A percentile compares a stretch with the other conserved stretches of the same genome.
phyloP scores from a whole-genome alignment of 345 rosid species.

The Dovyalis caffra region DNA sequence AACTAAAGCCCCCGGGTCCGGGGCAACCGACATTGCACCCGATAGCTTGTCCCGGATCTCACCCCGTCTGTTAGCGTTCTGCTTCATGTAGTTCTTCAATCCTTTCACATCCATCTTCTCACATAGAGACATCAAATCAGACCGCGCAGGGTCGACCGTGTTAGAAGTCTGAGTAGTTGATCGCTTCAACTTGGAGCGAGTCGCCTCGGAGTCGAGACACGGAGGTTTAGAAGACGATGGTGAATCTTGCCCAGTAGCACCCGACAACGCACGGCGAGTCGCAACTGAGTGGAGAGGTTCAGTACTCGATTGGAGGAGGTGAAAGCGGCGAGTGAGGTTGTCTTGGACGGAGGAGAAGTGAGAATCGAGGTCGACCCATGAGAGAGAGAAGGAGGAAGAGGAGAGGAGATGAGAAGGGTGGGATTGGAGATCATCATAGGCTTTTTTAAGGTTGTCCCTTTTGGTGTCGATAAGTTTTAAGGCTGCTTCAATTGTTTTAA shows the following conservation, averaged over 20 bases:
- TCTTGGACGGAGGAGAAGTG: constrained; percentile 54
- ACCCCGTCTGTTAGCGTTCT: constrained; percentile 34
- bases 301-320: constrained; percentile 35
- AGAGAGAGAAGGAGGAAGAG: constrained; percentile 44
- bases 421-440: constrained; percentile 66
- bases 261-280: neutral
- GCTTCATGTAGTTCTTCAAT: constrained; percentile 43
- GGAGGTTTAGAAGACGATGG: constrained; percentile 11
- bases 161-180: too few relatives aligned
- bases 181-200: too few relatives aligned
- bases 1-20: constrained; percentile 54
- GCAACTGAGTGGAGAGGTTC: neutral
- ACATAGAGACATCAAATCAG: constrained; percentile 31
- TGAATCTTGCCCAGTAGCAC: neutral
- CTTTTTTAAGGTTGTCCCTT: constrained; percentile 51
- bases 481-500: constrained; percentile 52
- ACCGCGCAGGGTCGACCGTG: constrained; percentile 9
- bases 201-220: neutral
- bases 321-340: constrained; percentile 44
- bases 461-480: constrained; percentile 46
- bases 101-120: constrained; percentile 63
- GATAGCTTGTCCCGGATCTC: constrained; percentile 41
- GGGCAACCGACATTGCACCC: constrained; percentile 36
- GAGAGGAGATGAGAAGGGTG: constrained; percentile 29
- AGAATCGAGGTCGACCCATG: constrained; percentile 73